Evolutionary conservation across 306 rosid genomes (phyloP).

Genomic region (Styphnolobium japonicum): DNA sequence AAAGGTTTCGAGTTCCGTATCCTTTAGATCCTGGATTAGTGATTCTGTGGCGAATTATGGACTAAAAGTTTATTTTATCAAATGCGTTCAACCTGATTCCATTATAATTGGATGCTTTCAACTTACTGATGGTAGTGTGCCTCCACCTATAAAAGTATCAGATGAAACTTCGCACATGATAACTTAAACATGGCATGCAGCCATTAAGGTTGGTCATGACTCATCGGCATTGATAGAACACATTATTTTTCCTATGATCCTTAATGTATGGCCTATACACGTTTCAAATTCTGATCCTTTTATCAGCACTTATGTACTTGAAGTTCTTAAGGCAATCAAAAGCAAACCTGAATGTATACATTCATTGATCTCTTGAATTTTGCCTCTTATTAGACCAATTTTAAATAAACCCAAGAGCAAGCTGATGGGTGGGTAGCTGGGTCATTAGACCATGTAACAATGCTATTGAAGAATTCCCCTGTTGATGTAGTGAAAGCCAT

Average conservation of each 20-base stretch:
- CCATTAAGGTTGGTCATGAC: too few relatives aligned
- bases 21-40: constrained; percentile 44
- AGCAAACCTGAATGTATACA: constrained; percentile 59
- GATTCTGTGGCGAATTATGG: constrained; percentile 38
- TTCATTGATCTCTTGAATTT: constrained; percentile 50
- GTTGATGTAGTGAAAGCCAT: constrained; percentile 50
- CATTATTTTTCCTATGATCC: too few relatives aligned
- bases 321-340: constrained; percentile 71
- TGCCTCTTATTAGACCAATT: constrained; percentile 52
- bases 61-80: constrained; percentile 86
- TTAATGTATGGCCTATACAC: too few relatives aligned
- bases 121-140: too few relatives aligned
- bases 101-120: constrained; percentile 86
- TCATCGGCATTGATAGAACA: too few relatives aligned
- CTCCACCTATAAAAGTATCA: too few relatives aligned
- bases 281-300: too few relatives aligned
- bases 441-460: constrained; percentile 60
- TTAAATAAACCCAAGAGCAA: constrained; percentile 52
- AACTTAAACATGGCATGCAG: too few relatives aligned
- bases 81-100: constrained; percentile 82
- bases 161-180: too few relatives aligned
- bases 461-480: constrained; percentile 70
- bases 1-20: constrained; percentile 45
- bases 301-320: too few relatives aligned
- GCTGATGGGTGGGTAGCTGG: constrained; percentile 65